phyloP scores from a whole-genome alignment of 1,284 basidiomycete species.

The Rugosomyces carneus region DNA sequence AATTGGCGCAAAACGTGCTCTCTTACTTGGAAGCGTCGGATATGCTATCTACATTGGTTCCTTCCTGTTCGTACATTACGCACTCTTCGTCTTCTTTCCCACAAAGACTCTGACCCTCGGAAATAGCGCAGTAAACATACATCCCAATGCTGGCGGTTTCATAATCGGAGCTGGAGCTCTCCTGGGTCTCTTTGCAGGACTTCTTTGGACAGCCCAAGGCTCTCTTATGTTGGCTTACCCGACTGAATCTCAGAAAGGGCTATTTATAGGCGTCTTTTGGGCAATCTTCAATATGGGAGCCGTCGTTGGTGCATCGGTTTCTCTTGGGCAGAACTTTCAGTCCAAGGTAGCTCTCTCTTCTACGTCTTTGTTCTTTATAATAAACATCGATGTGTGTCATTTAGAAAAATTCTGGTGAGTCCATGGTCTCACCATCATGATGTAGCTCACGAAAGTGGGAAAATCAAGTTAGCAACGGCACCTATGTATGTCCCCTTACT shows the following conservation, averaged over 20 bases:
- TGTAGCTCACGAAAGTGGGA: neutral
- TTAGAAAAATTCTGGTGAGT: constrained; percentile 28
- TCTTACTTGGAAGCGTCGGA: constrained; percentile 64
- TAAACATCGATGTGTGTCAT: constrained; percentile 1
- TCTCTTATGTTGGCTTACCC: constrained; percentile 82
- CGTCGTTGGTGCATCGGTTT: constrained; percentile 63
- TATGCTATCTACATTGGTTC: constrained; percentile 73
- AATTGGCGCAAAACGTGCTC: constrained; percentile 65
- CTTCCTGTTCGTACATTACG: constrained; percentile 48
- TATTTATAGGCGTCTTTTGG: constrained; percentile 76
- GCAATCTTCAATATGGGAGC: constrained; percentile 69
- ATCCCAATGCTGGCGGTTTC: constrained; percentile 52
- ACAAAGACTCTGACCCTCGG: neutral
- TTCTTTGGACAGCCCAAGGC: constrained; percentile 84
- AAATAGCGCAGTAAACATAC: constrained; percentile 59
- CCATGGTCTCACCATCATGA: neutral
- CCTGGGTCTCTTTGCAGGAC: constrained; percentile 79
- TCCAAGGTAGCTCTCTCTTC: constrained; percentile 29
- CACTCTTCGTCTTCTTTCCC: neutral
- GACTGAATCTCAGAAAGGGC: constrained; percentile 72
- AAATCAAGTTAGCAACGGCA: constrained; percentile 45
- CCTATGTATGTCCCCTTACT: constrained; percentile 40
- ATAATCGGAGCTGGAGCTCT: constrained; percentile 75
- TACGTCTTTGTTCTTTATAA: neutral
- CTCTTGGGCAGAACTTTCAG: constrained; percentile 53